Conservation (phyloP, 805 yeast species). For the Pichia gijzeniarum region DNA sequence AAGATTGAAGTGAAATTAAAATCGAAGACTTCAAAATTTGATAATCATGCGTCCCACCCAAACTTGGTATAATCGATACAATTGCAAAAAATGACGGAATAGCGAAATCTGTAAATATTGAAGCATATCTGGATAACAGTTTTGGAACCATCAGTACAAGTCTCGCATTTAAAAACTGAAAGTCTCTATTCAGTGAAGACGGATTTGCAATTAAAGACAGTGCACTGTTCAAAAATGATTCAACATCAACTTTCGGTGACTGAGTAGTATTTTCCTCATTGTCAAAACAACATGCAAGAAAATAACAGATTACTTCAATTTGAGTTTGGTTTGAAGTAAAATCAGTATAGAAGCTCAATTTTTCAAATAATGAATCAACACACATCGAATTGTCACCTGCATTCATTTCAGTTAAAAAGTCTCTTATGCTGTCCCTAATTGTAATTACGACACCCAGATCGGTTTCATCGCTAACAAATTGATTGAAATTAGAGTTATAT, state of each 20-base stretch:
- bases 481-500: constrained; percentile 58
- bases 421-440: constrained; percentile 57
- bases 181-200: constrained; percentile 17
- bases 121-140: constrained; percentile 46
- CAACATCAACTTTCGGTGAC: constrained; percentile 20
- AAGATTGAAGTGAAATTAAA: constrained; percentile 50
- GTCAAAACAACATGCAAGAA: constrained; percentile 37
- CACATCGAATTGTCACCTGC: constrained; percentile 31
- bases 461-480: constrained; percentile 65
- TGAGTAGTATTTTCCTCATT: constrained; percentile 29
- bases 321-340: constrained; percentile 13
- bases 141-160: constrained; percentile 49
- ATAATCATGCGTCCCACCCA: constrained; percentile 20
- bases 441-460: constrained; percentile 53
- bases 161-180: constrained; percentile 41
- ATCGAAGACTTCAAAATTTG: constrained; percentile 26
- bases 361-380: constrained; percentile 21
- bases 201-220: constrained; percentile 13
- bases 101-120: constrained; percentile 21
- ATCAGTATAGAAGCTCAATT: constrained; percentile 4
- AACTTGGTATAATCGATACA: constrained; percentile 18
- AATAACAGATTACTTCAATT: constrained; percentile 36
- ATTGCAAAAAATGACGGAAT: constrained; percentile 22
- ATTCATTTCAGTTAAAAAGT: constrained; percentile 46
- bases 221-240: constrained; percentile 16